Conservation (phyloP, 2,329 filamentous ascomycete genomes). For the Hypomyces perniciosus region DNA sequence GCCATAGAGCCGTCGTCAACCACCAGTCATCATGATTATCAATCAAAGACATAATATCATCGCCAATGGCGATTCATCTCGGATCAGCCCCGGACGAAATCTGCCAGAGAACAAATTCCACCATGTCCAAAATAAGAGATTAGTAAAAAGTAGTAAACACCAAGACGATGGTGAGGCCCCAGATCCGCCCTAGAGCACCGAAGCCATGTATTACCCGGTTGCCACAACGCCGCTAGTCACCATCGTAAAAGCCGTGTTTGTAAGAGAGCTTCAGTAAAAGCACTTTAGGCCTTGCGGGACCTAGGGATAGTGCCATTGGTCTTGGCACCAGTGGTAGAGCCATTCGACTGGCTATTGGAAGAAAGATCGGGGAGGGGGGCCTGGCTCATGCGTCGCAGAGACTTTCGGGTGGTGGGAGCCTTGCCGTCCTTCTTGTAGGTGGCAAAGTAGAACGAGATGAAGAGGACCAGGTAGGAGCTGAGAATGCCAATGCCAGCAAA, state of each 20-base stretch:
- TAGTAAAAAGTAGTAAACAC: constrained; percentile 8
- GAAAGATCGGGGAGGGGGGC: constrained; percentile 68
- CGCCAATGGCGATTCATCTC: constrained; percentile 12
- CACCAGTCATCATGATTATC: constrained; percentile 25
- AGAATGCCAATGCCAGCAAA: constrained; percentile 88
- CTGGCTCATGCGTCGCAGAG: constrained; percentile 59
- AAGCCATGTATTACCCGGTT: background rate
- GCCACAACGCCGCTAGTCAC: background rate
- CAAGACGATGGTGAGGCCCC: background rate
- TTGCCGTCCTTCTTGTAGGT: constrained; percentile 89
- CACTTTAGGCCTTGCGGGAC: constrained; percentile 58
- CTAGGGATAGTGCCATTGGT: constrained; percentile 57
- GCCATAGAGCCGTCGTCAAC: constrained; percentile 25
- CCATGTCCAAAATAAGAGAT: constrained; percentile 13
- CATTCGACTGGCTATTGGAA: constrained; percentile 45
- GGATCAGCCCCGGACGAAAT: constrained; percentile 12
- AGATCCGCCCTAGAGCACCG: constrained; percentile 1
- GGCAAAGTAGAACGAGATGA: constrained; percentile 98
- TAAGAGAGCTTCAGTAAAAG: background rate
- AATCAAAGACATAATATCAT: constrained; percentile 22
- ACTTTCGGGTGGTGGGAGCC: constrained; percentile 73
- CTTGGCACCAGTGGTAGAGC: constrained; percentile 50
- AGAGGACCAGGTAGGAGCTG: constrained; percentile 91
- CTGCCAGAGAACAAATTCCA: constrained; percentile 1
- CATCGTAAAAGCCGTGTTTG: background rate